A percentile compares a stretch with the other conserved stretches of the same genome.
These are phyloP conservation scores for Macrocybe gigantea DNA, from an alignment of 768 basidiomycete genomes.

Conservation along the genomic window DNA sequence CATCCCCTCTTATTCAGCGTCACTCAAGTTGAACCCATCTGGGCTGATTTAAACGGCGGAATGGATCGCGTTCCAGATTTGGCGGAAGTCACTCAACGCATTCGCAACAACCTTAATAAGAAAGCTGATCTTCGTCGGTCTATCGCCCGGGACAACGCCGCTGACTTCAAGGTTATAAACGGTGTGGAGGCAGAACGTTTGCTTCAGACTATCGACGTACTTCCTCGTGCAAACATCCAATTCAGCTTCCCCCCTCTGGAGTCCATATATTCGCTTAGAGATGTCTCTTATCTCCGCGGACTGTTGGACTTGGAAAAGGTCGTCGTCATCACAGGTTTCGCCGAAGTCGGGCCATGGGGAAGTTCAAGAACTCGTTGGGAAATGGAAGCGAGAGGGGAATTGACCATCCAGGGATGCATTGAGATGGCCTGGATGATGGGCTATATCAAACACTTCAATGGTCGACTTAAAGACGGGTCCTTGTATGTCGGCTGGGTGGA, in stretches of 20 bases:
- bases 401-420: slow-evolving; percentile 96
- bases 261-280: slow-evolving; percentile 54
- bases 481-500: slow-evolving; percentile 99
- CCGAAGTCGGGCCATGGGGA: slow-evolving; percentile 98
- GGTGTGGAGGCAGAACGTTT: slow-evolving; percentile 91
- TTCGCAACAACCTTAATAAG: slow-evolving; percentile 74
- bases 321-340: slow-evolving; percentile 92
- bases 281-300: slow-evolving; percentile 77
- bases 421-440: slow-evolving; percentile 99
- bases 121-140: slow-evolving; percentile 92
- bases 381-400: slow-evolving; percentile 97
- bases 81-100: slow-evolving; percentile 84
- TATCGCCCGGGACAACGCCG: slow-evolving; percentile 87
- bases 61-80: slow-evolving; percentile 97
- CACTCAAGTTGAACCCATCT: slow-evolving; percentile 98
- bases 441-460: slow-evolving; percentile 97
- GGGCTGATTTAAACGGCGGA: slow-evolving; percentile 97
- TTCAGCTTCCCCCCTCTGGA: slow-evolving; percentile 92
- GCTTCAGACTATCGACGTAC: slow-evolving; percentile 86
- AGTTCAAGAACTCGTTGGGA: slow-evolving; percentile 98
- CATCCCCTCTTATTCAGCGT: slow-evolving; percentile 99
- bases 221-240: slow-evolving; percentile 97
- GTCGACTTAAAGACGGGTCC: slow-evolving; percentile 87
- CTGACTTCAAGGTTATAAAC: slow-evolving; percentile 90
- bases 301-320: slow-evolving; percentile 95